Evolutionary conservation across 2,329 filamentous ascomycete genomes (phyloP).

Genomic region (Fusarium sp.): DNA sequence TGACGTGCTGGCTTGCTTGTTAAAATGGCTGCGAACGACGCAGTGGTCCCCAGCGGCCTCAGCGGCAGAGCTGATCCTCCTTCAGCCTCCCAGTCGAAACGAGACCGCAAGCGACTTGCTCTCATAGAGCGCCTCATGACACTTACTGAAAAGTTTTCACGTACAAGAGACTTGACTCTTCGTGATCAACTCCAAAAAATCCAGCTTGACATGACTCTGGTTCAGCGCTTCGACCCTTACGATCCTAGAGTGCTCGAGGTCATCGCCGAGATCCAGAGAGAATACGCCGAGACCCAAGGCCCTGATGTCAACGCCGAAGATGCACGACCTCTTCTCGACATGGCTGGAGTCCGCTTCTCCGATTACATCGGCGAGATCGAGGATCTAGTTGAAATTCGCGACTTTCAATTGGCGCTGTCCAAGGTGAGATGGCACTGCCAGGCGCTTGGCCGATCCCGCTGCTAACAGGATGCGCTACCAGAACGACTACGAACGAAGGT

Average conservation of each 20-base stretch:
- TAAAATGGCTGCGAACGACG: constrained; percentile 56
- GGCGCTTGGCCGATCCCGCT: constrained; percentile 2
- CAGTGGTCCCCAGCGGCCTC: constrained; percentile 47
- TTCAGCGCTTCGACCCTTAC: constrained; percentile 88
- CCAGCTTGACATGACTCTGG: constrained; percentile 89
- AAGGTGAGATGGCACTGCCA: constrained; percentile 70
- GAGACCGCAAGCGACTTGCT: constrained; percentile 88
- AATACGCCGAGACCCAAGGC: constrained; percentile 62
- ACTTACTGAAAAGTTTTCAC: constrained; percentile 81
- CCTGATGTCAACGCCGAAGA: constrained; percentile 53
- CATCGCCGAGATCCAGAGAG: constrained; percentile 71
- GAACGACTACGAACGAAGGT: constrained; percentile 73
- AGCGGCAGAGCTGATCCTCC: constrained; percentile 52
- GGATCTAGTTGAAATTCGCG: constrained; percentile 86
- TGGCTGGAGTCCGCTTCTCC: constrained; percentile 86
- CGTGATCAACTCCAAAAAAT: constrained; percentile 90
- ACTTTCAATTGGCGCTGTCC: constrained; percentile 83
- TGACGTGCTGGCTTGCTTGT: constrained; percentile 5
- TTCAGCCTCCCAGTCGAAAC: constrained; percentile 74
- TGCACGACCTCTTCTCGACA: constrained; percentile 71
- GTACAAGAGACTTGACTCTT: constrained; percentile 86
- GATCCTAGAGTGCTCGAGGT: constrained; percentile 77
- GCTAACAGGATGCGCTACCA: constrained; percentile 47
- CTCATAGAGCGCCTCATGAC: constrained; percentile 82
- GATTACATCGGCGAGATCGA: constrained; percentile 90